A percentile compares a stretch with the other conserved stretches of the same genome.
phyloP scores from a whole-genome alignment of 75 land plant genomes.

The Chamaecyparis obtusa region DNA sequence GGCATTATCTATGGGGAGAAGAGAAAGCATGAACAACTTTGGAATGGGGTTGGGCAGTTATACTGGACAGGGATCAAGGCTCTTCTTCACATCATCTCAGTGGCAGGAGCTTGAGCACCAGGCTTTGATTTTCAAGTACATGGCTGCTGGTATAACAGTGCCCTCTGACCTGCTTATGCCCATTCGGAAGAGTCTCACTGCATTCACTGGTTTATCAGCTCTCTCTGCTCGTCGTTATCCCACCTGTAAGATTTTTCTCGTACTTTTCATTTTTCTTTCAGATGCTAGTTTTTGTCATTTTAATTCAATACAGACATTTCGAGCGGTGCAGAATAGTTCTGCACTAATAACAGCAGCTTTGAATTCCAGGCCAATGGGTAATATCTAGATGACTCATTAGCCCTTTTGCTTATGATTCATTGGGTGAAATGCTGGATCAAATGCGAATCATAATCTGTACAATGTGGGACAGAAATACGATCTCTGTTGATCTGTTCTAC shows the following conservation, averaged over 20 bases:
- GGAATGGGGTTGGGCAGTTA: slow-evolving; percentile 13
- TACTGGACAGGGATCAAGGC: slow-evolving; percentile 12
- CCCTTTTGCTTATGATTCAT: neutral
- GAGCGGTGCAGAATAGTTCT: neutral
- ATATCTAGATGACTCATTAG: too few relatives aligned
- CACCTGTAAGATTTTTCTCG: neutral
- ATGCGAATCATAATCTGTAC: neutral
- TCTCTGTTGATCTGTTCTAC: neutral
- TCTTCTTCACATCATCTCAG: slow-evolving; percentile 35
- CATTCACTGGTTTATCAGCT: slow-evolving; percentile 23
- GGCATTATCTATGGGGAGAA: slow-evolving; percentile 4
- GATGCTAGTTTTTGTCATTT: neutral
- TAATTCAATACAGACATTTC: neutral
- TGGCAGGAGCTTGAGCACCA: slow-evolving; percentile 59
- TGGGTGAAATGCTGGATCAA: too few relatives aligned
- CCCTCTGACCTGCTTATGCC: slow-evolving; percentile 45
- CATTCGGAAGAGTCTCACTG: slow-evolving; percentile 33
- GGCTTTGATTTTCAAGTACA: slow-evolving; percentile 51
- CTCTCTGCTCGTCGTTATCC: slow-evolving; percentile 26
- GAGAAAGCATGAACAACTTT: slow-evolving; percentile 15
- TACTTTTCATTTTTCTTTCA: neutral
- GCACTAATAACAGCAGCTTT: neutral
- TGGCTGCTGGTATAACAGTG: slow-evolving; percentile 37
- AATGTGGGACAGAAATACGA: neutral
- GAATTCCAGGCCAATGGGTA: neutral